A percentile compares a stretch with the other conserved stretches of the same genome.
phyloP scores from a whole-genome alignment of 1,284 basidiomycete species.

The Heterobasidion occidentale region DNA sequence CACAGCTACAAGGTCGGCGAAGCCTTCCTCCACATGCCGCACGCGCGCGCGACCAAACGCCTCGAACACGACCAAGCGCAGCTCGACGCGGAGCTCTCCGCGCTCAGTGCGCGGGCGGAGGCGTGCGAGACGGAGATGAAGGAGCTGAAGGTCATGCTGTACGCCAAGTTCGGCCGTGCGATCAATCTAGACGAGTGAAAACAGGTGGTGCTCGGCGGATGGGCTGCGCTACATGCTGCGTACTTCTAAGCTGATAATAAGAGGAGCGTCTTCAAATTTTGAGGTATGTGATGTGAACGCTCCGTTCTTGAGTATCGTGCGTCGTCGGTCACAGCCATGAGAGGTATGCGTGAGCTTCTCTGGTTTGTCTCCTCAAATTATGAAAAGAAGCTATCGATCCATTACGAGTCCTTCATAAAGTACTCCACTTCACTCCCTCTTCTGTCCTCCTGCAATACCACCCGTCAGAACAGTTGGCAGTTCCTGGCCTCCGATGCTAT shows the following conservation, averaged over 20 bases:
- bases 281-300: too few species aligned
- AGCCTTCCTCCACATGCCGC: constrained; percentile 76
- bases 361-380: too few species aligned
- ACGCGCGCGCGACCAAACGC: constrained; percentile 64
- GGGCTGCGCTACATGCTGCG: too few species aligned
- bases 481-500: constrained; percentile 47
- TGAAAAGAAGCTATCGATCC: not conserved
- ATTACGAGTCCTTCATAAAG: not conserved
- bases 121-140: constrained; percentile 85
- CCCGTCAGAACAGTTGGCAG: constrained; percentile 67
- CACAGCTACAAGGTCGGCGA: constrained; percentile 79
- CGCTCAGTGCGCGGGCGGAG: constrained; percentile 49
- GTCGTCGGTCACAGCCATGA: too few species aligned
- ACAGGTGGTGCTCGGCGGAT: too few species aligned
- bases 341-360: too few species aligned
- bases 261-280: too few species aligned
- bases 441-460: constrained; percentile 38
- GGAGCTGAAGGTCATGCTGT: constrained; percentile 79
- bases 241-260: too few species aligned
- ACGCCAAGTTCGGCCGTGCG: constrained; percentile 89
- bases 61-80: constrained; percentile 65
- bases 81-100: constrained; percentile 53
- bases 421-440: constrained; percentile 35
- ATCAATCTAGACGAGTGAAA: constrained; percentile 81
- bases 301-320: too few species aligned